phyloP scores from a whole-genome alignment of 2,329 filamentous ascomycete species.

The Stagonosporopsis chrysanthemi region DNA sequence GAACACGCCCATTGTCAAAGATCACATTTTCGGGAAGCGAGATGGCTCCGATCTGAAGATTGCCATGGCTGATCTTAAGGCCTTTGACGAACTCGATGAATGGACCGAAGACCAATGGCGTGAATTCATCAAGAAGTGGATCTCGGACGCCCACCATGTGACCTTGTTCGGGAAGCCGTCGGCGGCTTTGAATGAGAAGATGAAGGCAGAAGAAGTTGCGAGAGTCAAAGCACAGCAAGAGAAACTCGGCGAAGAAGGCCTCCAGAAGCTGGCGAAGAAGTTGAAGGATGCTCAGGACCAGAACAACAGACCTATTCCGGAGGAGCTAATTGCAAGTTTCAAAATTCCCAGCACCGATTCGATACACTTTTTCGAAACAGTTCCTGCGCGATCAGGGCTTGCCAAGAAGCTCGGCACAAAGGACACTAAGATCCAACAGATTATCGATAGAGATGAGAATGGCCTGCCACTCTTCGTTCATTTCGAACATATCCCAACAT shows the following conservation, averaged over 20 bases:
- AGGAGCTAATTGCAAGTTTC: slow-evolving; percentile 80
- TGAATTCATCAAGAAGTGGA: slow-evolving; percentile 80
- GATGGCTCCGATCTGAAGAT: slow-evolving; percentile 68
- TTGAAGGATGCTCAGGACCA: slow-evolving; percentile 84
- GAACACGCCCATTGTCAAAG: slow-evolving; percentile 83
- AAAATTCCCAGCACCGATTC: slow-evolving; percentile 84
- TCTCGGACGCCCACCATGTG: slow-evolving; percentile 83
- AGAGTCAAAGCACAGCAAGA: slow-evolving; percentile 81
- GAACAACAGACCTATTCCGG: slow-evolving; percentile 87
- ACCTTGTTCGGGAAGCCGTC: slow-evolving; percentile 91
- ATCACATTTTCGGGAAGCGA: slow-evolving; percentile 87
- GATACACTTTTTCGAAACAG: slow-evolving; percentile 92
- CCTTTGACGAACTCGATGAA: slow-evolving; percentile 72
- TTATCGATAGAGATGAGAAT: slow-evolving; percentile 73
- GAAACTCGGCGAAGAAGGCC: slow-evolving; percentile 79
- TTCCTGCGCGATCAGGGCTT: slow-evolving; percentile 80
- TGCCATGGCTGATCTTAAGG: slow-evolving; percentile 52
- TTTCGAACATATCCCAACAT: slow-evolving; percentile 92
- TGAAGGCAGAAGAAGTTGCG: slow-evolving; percentile 81
- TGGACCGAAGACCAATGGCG: slow-evolving; percentile 91
- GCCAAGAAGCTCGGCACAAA: slow-evolving; percentile 74
- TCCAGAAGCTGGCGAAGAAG: slow-evolving; percentile 75
- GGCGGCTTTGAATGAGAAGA: slow-evolving; percentile 75
- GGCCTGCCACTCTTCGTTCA: slow-evolving; percentile 87
- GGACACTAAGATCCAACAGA: slow-evolving; percentile 74